A percentile compares a stretch with the other conserved stretches of the same genome.
Conservation (phyloP, 805 yeast species). For the Candida sanyiensis region DNA sequence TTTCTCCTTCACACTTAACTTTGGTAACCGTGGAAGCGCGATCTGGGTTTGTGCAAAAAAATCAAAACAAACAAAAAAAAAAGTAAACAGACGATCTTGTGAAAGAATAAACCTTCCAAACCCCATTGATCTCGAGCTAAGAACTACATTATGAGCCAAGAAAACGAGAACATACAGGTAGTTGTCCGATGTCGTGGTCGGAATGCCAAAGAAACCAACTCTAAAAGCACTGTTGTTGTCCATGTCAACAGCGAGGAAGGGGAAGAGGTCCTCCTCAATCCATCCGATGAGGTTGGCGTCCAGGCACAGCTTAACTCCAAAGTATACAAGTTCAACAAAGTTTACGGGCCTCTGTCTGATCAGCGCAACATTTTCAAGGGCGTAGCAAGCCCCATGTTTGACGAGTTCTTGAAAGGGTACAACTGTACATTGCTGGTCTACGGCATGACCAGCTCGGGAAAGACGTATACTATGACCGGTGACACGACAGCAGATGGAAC, state of each 20-base stretch:
- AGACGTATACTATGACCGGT: slow-evolving; percentile 78
- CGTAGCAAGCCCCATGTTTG: slow-evolving; percentile 57
- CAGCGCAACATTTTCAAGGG: slow-evolving; percentile 61
- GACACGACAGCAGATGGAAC: slow-evolving; percentile 35
- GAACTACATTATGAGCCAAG: slow-evolving; percentile 14
- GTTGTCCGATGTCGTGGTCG: slow-evolving; percentile 62
- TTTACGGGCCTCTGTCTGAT: slow-evolving; percentile 77
- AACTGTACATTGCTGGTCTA: slow-evolving; percentile 82
- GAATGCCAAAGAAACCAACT: slow-evolving; percentile 48
- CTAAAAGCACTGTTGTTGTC: slow-evolving; percentile 57
- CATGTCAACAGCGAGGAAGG: slow-evolving; percentile 43
- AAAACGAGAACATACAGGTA: slow-evolving; percentile 50
- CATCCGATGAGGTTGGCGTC: slow-evolving; percentile 34
- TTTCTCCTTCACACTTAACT: too few species aligned
- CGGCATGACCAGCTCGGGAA: slow-evolving; percentile 92
- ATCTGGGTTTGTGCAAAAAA: too few species aligned
- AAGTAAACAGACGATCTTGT: too few species aligned
- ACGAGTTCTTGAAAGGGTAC: slow-evolving; percentile 68
- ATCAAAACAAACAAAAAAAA: too few species aligned
- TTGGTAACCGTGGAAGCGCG: too few species aligned
- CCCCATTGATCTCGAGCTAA: background rate
- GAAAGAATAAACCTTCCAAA: too few species aligned
- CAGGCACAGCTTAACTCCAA: slow-evolving; percentile 41
- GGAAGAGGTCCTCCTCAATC: slow-evolving; percentile 43
- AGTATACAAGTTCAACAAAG: slow-evolving; percentile 70